Evolutionary conservation across 257 asterid genomes (phyloP).

Genomic region (Fraxinus excelsior): DNA sequence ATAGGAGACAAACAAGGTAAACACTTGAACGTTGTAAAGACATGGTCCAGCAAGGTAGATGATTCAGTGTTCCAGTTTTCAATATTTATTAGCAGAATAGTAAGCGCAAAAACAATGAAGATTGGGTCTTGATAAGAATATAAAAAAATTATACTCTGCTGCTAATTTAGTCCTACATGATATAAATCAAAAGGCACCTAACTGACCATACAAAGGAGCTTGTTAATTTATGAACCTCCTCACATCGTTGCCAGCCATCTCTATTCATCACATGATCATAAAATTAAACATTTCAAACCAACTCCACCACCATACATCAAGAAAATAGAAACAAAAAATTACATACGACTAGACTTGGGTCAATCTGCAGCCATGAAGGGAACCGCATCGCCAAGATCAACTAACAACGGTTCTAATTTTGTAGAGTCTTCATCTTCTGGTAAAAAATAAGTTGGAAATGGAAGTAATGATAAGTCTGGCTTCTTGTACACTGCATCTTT

Average conservation of each 20-base stretch:
- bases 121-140: conserved; percentile 20
- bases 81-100: conserved; percentile 18
- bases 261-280: conserved; percentile 24
- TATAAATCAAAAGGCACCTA: conserved; percentile 15
- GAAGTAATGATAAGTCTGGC: conserved; percentile 66
- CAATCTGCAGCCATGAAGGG: conserved; percentile 94
- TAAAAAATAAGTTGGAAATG: conserved; percentile 82
- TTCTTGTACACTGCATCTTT: conserved; percentile 76
- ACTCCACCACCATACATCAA: conserved; percentile 11
- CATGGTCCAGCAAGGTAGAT: background rate
- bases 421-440: conserved; percentile 59
- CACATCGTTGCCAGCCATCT: background rate
- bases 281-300: conserved; percentile 19
- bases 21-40: background rate
- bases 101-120: conserved; percentile 16
- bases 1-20: background rate
- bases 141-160: conserved; percentile 26
- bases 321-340: conserved; percentile 17
- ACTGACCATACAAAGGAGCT: conserved; percentile 18
- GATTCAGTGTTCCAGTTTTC: background rate
- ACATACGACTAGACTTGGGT: conserved; percentile 19
- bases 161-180: conserved; percentile 23
- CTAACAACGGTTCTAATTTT: conserved; percentile 55
- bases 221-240: conserved; percentile 15
- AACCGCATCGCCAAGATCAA: conserved; percentile 71